These are phyloP conservation scores for Neocatenulostroma microsporum DNA, from an alignment of 2,329 filamentous ascomycete species.

Conservation along the genomic window DNA sequence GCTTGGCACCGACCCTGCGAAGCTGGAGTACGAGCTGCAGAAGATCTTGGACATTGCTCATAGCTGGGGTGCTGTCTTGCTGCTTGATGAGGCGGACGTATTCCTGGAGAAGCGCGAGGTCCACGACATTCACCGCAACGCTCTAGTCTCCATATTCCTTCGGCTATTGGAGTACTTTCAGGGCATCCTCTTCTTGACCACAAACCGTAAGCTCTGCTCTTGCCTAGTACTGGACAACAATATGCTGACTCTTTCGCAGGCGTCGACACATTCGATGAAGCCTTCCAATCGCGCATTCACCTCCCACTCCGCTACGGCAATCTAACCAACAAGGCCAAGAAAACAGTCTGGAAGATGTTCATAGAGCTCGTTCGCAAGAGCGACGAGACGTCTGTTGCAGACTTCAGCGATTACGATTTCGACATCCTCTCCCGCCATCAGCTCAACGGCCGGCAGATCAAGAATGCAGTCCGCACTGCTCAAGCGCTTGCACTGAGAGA, in stretches of 20 bases:
- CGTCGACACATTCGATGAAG: conserved; percentile 81
- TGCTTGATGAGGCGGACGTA: conserved; percentile 79
- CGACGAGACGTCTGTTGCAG: conserved; percentile 51
- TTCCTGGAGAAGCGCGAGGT: conserved; percentile 77
- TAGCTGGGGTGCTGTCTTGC: conserved; percentile 74
- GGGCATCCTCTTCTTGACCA: conserved; percentile 82
- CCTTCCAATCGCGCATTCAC: conserved; percentile 82
- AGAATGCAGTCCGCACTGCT: conserved; percentile 65
- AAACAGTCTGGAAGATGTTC: conserved; percentile 77
- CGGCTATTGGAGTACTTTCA: conserved; percentile 86
- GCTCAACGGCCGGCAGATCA: conserved; percentile 69
- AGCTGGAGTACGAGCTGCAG: conserved; percentile 67
- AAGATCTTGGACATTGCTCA: conserved; percentile 81
- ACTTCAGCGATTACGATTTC: conserved; percentile 61
- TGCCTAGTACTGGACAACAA: too few species aligned
- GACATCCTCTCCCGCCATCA: conserved; percentile 59
- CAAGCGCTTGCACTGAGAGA: conserved; percentile 76
- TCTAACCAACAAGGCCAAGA: conserved; percentile 63
- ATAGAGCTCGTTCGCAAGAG: conserved; percentile 62
- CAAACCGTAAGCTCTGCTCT: too few species aligned
- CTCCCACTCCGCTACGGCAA: conserved; percentile 75
- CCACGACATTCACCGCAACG: conserved; percentile 7
- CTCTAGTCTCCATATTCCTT: conserved; percentile 69
- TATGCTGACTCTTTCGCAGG: too few species aligned
- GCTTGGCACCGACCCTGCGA: conserved; percentile 67